phyloP scores from a whole-genome alignment of 805 yeast species.

The Saturnispora kantuleensis region DNA sequence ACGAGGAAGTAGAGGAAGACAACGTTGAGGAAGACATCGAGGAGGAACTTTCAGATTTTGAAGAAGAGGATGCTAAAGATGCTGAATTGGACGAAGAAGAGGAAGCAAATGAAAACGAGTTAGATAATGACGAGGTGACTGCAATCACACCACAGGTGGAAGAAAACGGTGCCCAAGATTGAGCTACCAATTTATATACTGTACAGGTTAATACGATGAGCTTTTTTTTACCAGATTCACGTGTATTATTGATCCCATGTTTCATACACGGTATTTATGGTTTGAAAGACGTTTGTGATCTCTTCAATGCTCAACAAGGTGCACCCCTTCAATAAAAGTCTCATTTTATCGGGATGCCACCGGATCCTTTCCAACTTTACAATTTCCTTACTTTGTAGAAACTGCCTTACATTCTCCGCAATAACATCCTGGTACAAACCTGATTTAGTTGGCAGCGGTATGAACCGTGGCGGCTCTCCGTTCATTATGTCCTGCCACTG shows the following conservation, averaged over 20 bases:
- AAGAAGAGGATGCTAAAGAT: slow-evolving; percentile 26
- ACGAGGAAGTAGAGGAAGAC: slow-evolving; percentile 33
- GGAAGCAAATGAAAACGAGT: slow-evolving; percentile 12
- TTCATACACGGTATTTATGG: slow-evolving; percentile 32
- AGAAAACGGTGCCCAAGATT: neutral
- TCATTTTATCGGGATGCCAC: slow-evolving; percentile 70
- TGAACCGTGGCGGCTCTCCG: slow-evolving; percentile 4
- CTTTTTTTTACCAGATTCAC: too few relatives aligned
- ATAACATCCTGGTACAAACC: slow-evolving; percentile 12
- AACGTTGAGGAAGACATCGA: slow-evolving; percentile 34
- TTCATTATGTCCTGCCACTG: slow-evolving; percentile 21
- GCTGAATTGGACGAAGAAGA: slow-evolving; percentile 15
- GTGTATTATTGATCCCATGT: neutral
- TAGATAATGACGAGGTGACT: slow-evolving; percentile 10
- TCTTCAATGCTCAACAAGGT: neutral
- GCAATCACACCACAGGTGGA: slow-evolving; percentile 11
- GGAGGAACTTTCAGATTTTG: slow-evolving; percentile 27
- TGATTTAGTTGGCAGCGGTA: slow-evolving; percentile 17
- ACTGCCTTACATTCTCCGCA: slow-evolving; percentile 9
- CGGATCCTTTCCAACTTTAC: slow-evolving; percentile 42
- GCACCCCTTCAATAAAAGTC: slow-evolving; percentile 11
- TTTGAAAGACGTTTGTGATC: slow-evolving; percentile 35
- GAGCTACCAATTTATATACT: too few relatives aligned
- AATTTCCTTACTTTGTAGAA: slow-evolving; percentile 14
- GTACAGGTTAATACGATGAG: neutral